Evolutionary conservation across 148 eudicot species (phyloP).

Genomic region (Vaccinium macrocarpon): DNA sequence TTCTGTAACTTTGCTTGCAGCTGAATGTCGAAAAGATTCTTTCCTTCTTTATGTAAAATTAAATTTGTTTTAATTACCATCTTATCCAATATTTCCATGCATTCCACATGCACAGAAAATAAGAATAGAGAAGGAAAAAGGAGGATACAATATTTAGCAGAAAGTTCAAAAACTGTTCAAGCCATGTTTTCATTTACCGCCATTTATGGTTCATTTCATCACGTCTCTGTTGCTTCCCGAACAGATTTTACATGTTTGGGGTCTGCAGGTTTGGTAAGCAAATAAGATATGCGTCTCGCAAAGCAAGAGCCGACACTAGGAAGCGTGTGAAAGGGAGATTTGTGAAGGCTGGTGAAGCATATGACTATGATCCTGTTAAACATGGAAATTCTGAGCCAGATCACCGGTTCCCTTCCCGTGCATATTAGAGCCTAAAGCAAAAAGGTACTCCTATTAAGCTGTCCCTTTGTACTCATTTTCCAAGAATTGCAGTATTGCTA

Average conservation of each 20-base stretch:
- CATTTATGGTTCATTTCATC: not conserved
- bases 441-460: not conserved
- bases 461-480: not conserved
- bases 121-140: too few relatives aligned
- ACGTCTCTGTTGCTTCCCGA: constrained; percentile 3
- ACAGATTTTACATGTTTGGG: constrained; percentile 4
- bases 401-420: constrained; percentile 9
- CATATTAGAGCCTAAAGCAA: not conserved
- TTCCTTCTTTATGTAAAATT: not conserved
- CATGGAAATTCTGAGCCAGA: constrained; percentile 10
- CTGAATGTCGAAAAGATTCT: not conserved
- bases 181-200: not conserved
- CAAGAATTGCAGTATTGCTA: not conserved
- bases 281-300: constrained; percentile 56
- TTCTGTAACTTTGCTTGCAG: not conserved
- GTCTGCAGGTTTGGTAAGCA: constrained; percentile 50
- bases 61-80: not conserved
- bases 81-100: not conserved
- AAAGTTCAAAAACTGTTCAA: not conserved
- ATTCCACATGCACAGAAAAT: too few relatives aligned
- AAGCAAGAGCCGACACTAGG: constrained; percentile 61
- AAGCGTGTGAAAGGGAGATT: constrained; percentile 59
- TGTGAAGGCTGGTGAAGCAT: constrained; percentile 51
- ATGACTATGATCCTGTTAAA: constrained; percentile 40
- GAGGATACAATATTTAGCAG: not conserved